Evolutionary conservation across 2,329 filamentous ascomycete genomes (phyloP), one percentile per base, ranked within the genome.

Genomic region (Colletotrichum sp.): DNA sequence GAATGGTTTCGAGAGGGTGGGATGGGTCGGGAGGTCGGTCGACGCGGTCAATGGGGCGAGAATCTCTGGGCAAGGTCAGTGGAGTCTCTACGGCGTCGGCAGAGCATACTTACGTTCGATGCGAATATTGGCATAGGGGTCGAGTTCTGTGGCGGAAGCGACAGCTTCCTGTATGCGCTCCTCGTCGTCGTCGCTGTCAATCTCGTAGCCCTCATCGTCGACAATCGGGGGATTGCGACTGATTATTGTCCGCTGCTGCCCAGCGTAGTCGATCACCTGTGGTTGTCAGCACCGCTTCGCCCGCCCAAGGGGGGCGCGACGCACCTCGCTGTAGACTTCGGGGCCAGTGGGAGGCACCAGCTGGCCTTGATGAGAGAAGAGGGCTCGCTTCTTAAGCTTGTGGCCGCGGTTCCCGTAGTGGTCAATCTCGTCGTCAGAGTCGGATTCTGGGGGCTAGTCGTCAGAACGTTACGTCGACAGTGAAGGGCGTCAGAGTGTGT

Each of bases 151-250:
- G n/a, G 92, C 92, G 6, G 90, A 86, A 62, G 91, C 88, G 65
- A 91, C 86, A 57, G 92, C 92, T 65, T 93, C 91, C 77, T 90
- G 89, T 26, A 92, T 83, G 72, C 89, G 90, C 57, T 93, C 91
- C 75, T 92, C 90, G 72, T 94, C 91, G 76, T 95, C 93, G 75
- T 95, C 93, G 81, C 92, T 93, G 57, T 95, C 93, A 71, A 95
- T 87, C 77, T 95, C 92, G 82, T 94, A 95, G 77, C 95, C 95
- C 79, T 96, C 94, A 62, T 95, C 92, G 84, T 96, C 95, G 78
- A 95, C 87, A 63, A 95, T 88, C 13, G 91, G 90, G 7, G 94
- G 93, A 79, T 96, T 96, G 79, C 91, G 91, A 83, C 92, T 92
- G 78, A 98, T 92, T 79, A 96, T 95, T 71, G 92, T 89, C 81